These are phyloP conservation scores for Ambrosiella xylebori DNA, from an alignment of 2,329 filamentous ascomycete species.

Conservation along the genomic window DNA sequence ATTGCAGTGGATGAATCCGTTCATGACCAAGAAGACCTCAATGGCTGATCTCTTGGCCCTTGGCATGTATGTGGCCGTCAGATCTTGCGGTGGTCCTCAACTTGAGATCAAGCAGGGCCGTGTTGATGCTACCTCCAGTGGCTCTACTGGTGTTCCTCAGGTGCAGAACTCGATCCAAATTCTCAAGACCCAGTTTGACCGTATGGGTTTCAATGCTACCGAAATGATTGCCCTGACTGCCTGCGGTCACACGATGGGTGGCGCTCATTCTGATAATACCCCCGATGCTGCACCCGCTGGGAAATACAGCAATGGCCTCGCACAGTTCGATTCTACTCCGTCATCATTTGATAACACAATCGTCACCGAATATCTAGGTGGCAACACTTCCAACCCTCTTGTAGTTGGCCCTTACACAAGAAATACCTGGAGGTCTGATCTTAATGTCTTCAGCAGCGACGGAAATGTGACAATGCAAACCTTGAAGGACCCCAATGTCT, in stretches of 20 bases:
- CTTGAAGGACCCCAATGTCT: constrained; percentile 28
- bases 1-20: constrained; percentile 35
- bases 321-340: constrained; percentile 29
- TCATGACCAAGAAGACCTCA: constrained; percentile 31
- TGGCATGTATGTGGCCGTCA: constrained; percentile 39
- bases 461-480: constrained; percentile 35
- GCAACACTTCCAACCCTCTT: constrained; percentile 36
- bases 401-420: constrained; percentile 32
- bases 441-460: constrained; percentile 38
- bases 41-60: constrained; percentile 41
- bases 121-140: constrained; percentile 32
- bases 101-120: constrained; percentile 37
- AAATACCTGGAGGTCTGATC: constrained; percentile 33
- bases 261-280: constrained; percentile 38
- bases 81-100: constrained; percentile 39
- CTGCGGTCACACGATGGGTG: constrained; percentile 44
- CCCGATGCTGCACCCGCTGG: constrained; percentile 32
- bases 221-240: constrained; percentile 45
- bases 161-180: constrained; percentile 35
- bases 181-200: constrained; percentile 36
- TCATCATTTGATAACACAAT: constrained; percentile 38
- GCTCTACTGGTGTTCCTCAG: constrained; percentile 35
- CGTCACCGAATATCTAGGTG: constrained; percentile 37
- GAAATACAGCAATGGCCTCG: constrained; percentile 26
- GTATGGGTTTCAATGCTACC: constrained; percentile 37